Evolutionary conservation across 768 basidiomycete species (phyloP).

Genomic region (Tricholoma hemisulphureum): DNA sequence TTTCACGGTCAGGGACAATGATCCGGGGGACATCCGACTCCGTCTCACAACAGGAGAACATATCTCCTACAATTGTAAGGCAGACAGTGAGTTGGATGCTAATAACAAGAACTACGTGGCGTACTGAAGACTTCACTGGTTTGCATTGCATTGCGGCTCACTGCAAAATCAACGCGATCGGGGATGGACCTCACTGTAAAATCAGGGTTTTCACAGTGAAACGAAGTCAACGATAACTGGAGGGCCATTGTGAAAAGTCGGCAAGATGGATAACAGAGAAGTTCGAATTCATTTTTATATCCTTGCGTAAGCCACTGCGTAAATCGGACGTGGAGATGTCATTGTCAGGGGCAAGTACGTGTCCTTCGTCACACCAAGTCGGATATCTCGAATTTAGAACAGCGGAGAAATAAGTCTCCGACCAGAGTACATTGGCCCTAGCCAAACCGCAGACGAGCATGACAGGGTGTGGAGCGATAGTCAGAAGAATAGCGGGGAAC

Average conservation of each 20-base stretch:
- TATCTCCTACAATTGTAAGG: conserved; percentile 56
- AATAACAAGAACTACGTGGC: conserved; percentile 22
- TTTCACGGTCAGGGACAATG: conserved; percentile 22
- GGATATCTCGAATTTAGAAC: conserved; percentile 15
- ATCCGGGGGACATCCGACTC: conserved; percentile 11
- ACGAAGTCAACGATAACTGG: conserved; percentile 33
- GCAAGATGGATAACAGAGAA: not conserved
- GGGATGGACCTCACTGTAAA: conserved; percentile 54
- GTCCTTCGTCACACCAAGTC: conserved; percentile 1
- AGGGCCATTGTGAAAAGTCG: conserved; percentile 4
- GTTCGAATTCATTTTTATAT: not conserved
- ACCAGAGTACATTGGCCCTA: conserved; percentile 37
- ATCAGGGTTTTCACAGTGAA: conserved; percentile 50
- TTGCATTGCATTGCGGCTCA: conserved; percentile 46
- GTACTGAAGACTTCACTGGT: conserved; percentile 65
- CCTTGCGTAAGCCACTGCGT: not conserved
- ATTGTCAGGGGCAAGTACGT: not conserved
- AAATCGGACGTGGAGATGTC: conserved; percentile 2
- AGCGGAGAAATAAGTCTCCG: conserved; percentile 24
- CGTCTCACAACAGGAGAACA: conserved; percentile 63
- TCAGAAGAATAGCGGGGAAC: conserved; percentile 22
- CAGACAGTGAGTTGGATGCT: conserved; percentile 6
- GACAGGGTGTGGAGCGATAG: conserved; percentile 22
- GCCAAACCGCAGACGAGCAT: conserved; percentile 25
- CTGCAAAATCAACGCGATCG: conserved; percentile 50